These are phyloP conservation scores for Paramecium tetraurelia DNA, from an alignment of 73 alveolate species.

Conservation along the genomic window DNA sequence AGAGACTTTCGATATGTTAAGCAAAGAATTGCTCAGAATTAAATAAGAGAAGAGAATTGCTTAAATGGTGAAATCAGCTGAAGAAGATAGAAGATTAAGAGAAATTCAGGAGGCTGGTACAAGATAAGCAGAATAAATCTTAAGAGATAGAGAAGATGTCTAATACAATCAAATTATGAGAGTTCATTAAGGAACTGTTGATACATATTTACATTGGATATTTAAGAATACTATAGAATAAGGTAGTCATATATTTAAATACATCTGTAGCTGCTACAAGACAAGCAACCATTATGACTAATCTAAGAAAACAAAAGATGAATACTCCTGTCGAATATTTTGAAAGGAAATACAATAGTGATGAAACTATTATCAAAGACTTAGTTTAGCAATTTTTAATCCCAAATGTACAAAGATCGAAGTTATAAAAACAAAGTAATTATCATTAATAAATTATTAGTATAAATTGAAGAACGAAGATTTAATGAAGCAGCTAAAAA, in stretches of 20 bases:
- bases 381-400: conserved; percentile 91
- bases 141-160: conserved; percentile 95
- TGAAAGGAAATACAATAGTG: conserved; percentile 93
- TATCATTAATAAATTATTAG: neutral
- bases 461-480: conserved; percentile 95
- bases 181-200: conserved; percentile 95
- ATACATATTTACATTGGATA: conserved; percentile 90
- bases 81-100: conserved; percentile 96
- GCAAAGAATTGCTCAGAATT: conserved; percentile 93
- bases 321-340: conserved; percentile 87
- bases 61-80: conserved; percentile 97
- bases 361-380: conserved; percentile 91
- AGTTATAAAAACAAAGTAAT: conserved; percentile 82
- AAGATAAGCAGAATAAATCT: conserved; percentile 95
- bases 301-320: conserved; percentile 87
- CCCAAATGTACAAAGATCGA: conserved; percentile 94
- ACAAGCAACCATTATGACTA: conserved; percentile 93
- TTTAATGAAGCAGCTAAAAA: conserved; percentile 95
- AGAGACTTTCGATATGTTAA: conserved; percentile 89
- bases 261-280: conserved; percentile 60
- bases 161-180: conserved; percentile 90
- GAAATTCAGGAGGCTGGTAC: conserved; percentile 99
- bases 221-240: conserved; percentile 87
- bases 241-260: neutral
- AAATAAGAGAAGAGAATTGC: conserved; percentile 95